Evolutionary conservation across 1,139 yeast species (phyloP), one percentile per base, ranked within the genome.

Genomic region (Candida sojae): DNA sequence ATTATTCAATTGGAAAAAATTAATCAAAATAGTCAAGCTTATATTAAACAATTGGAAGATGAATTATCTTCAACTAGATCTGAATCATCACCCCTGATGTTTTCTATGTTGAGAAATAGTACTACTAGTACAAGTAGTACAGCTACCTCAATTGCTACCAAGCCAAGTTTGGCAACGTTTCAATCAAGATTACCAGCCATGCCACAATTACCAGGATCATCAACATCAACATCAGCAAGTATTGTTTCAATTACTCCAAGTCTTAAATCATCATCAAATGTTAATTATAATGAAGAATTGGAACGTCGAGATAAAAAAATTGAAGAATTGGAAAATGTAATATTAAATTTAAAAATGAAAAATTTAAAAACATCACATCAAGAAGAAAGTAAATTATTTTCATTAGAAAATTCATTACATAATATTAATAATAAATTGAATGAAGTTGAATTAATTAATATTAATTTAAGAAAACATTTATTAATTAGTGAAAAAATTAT

Each of bases 401-500:
- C 63, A 39, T 62, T 75, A 36, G 80, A 75, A 49, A 71, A 64
- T 48, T 57, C 77, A 1, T 60, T 75, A n/a, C 67, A 63, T 49
- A 70, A 66, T 45, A 63, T 75, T 47, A 66, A 64, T 50, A 70
- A 67, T 49, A 75, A 73, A 55, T 59, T 75, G 40, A 65, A 59
- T 47, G 80, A 75, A 47, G 75, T 70, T 36, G 78, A 72, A 47
- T 57, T 69, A 41, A 67, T 71, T 48, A 74, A 70, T 51, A 61
- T 61, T 28, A 73, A 72, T 47, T 57, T 73, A n/a, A 60, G 75
- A 12, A 73, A 71, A 47, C 79, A 75, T 57, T 68, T 83, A 10
- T 71, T 76, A 28, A 73, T 83, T 12, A 75, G 84, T 43, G 83
- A 83, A 52, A 78, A 81, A 57, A 75, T 86, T 46, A 76, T 86